Conservation (phyloP, 805 yeast genomes). For the Teunomyces panamensis region DNA sequence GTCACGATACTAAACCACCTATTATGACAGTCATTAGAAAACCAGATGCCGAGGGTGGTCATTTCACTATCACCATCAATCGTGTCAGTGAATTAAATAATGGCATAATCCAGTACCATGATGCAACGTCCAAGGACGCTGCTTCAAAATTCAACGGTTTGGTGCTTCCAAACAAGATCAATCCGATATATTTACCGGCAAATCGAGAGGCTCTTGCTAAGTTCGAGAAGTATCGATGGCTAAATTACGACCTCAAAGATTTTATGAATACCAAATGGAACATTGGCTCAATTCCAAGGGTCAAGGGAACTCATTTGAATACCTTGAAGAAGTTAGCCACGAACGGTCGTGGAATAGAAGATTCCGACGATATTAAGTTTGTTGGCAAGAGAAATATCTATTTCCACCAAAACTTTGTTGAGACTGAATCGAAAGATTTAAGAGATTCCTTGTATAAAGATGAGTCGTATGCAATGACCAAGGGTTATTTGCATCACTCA, state of each 20-base stretch:
- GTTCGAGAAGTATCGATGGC: constrained; percentile 6
- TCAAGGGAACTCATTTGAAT: constrained; percentile 26
- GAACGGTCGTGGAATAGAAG: constrained; percentile 5
- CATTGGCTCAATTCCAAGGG: constrained; percentile 46
- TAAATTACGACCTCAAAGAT: constrained; percentile 28
- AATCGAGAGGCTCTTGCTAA: constrained; percentile 8
- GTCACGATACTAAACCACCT: constrained; percentile 16
- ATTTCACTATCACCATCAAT: constrained; percentile 23
- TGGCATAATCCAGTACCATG: constrained; percentile 3
- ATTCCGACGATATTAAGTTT: constrained; percentile 17
- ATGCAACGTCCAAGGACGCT: background rate
- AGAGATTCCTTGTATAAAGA: constrained; percentile 7
- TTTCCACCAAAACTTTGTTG: constrained; percentile 33
- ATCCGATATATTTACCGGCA: constrained; percentile 20
- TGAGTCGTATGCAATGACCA: constrained; percentile 19
- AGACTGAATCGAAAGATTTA: constrained; percentile 13
- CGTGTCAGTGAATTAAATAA: constrained; percentile 10
- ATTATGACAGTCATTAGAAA: constrained; percentile 26
- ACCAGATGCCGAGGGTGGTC: constrained; percentile 26
- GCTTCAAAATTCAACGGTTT: constrained; percentile 23
- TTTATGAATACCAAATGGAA: constrained; percentile 16
- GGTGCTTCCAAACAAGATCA: constrained; percentile 22
- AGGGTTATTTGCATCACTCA: constrained; percentile 21
- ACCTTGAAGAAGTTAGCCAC: constrained; percentile 14
- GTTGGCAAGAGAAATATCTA: constrained; percentile 35